phyloP scores from a whole-genome alignment of 2,329 filamentous ascomycete genomes.

The Aspergillus pseudoterreus region DNA sequence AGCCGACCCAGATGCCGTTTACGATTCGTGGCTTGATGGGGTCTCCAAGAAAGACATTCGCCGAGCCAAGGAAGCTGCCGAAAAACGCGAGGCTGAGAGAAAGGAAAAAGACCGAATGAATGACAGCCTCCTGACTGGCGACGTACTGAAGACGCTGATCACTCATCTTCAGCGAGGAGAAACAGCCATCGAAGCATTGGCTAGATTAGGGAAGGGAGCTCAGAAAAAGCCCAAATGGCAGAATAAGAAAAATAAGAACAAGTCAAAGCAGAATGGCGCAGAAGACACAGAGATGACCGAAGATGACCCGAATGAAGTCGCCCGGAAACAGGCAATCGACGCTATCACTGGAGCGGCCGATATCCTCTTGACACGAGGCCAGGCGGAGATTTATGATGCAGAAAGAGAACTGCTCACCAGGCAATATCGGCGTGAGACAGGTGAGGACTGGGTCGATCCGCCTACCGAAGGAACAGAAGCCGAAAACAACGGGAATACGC shows the following conservation, averaged over 20 bases:
- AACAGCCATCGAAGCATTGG: slow-evolving; percentile 82
- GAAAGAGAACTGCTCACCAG: slow-evolving; percentile 80
- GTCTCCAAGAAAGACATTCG: slow-evolving; percentile 92
- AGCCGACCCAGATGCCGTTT: slow-evolving; percentile 78
- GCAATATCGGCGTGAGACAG: slow-evolving; percentile 79
- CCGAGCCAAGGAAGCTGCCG: slow-evolving; percentile 78
- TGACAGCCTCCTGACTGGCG: slow-evolving; percentile 69
- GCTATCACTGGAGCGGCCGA: slow-evolving; percentile 87
- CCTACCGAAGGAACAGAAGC: slow-evolving; percentile 18
- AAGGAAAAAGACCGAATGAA: slow-evolving; percentile 68
- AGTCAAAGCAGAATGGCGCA: slow-evolving; percentile 42
- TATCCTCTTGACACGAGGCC: slow-evolving; percentile 74
- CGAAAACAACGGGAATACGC: slow-evolving; percentile 28
- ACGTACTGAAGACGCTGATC: slow-evolving; percentile 72
- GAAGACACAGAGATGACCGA: slow-evolving; percentile 69
- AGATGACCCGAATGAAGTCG: slow-evolving; percentile 65
- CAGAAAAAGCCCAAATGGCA: slow-evolving; percentile 59
- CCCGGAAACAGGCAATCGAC: slow-evolving; percentile 71
- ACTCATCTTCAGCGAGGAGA: slow-evolving; percentile 71
- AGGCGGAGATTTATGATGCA: slow-evolving; percentile 86
- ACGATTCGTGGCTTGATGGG: slow-evolving; percentile 90
- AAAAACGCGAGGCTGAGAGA: slow-evolving; percentile 75
- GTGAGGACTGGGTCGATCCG: slow-evolving; percentile 73
- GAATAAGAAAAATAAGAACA: slow-evolving; percentile 53
- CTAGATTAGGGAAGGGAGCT: slow-evolving; percentile 68